Conservation (phyloP, 2,329 filamentous ascomycete genomes). For the Alternaria rosae region DNA sequence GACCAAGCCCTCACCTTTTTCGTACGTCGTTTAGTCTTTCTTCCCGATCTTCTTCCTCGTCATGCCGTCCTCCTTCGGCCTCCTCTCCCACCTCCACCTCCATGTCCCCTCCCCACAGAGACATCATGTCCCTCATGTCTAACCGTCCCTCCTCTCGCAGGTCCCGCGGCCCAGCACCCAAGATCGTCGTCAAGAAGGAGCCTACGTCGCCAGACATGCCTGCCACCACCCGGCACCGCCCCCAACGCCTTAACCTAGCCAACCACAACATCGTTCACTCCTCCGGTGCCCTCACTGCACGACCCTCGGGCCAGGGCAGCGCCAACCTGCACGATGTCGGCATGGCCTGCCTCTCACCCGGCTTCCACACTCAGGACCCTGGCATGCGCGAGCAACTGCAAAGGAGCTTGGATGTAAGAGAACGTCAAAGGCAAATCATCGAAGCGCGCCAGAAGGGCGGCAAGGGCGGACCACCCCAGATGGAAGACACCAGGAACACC, state of each 20-base stretch:
- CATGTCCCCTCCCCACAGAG: slow-evolving; percentile 38
- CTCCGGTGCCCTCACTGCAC: slow-evolving; percentile 62
- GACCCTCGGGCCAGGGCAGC: slow-evolving; percentile 75
- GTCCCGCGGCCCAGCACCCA: slow-evolving; percentile 67
- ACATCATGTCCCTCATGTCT: slow-evolving; percentile 34
- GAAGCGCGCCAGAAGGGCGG: slow-evolving; percentile 86
- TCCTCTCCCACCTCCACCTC: slow-evolving; percentile 29
- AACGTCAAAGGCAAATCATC: slow-evolving; percentile 94
- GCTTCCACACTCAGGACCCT: slow-evolving; percentile 96
- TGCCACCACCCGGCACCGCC: slow-evolving; percentile 75
- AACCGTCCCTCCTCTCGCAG: slow-evolving; percentile 54
- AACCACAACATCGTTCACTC: slow-evolving; percentile 54
- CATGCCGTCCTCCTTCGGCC: slow-evolving; percentile 32
- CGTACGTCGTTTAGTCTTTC: slow-evolving; percentile 53
- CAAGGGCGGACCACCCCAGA: slow-evolving; percentile 56
- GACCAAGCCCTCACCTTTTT: slow-evolving; percentile 63
- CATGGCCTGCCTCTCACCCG: slow-evolving; percentile 90
- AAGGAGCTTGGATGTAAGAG: slow-evolving; percentile 88
- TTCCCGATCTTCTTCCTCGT: slow-evolving; percentile 35
- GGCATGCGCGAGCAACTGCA: slow-evolving; percentile 95
- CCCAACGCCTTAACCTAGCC: slow-evolving; percentile 79
- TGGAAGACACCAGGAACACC: slow-evolving; percentile 40
- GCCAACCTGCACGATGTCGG: slow-evolving; percentile 89
- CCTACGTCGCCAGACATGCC: slow-evolving; percentile 83
- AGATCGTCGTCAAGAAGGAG: slow-evolving; percentile 97